These are phyloP conservation scores for Trichosporon ovoides DNA, from an alignment of 1,284 basidiomycete genomes.

Conservation along the genomic window DNA sequence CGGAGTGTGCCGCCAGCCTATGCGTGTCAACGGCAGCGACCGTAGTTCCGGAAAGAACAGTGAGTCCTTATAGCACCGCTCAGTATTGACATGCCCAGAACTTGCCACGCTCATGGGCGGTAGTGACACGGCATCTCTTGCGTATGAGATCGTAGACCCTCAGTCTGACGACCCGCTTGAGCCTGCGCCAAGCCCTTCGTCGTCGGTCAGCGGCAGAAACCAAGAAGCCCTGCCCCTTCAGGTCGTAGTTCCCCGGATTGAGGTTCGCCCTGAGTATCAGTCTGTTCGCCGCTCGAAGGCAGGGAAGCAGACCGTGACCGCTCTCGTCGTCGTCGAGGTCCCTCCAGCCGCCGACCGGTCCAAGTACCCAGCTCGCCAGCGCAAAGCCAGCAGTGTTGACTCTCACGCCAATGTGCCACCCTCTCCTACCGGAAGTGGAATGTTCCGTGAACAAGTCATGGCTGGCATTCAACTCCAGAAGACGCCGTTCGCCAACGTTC, in stretches of 20 bases:
- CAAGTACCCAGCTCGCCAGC: conserved; percentile 28
- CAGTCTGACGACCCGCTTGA: conserved; percentile 71
- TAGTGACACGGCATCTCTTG: neutral
- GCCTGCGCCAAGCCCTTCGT: neutral
- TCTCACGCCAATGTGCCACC: conserved; percentile 35
- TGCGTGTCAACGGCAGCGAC: conserved; percentile 67
- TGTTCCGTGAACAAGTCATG: conserved; percentile 13
- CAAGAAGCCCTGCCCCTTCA: conserved; percentile 45
- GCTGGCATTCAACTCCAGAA: conserved; percentile 13
- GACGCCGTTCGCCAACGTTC: conserved; percentile 63
- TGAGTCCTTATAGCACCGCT: conserved; percentile 51
- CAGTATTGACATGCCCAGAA: conserved; percentile 54
- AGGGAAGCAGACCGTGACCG: conserved; percentile 70
- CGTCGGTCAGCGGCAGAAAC: neutral
- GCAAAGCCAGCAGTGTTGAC: conserved; percentile 25
- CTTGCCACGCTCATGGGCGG: conserved; percentile 80
- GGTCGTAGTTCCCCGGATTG: conserved; percentile 79
- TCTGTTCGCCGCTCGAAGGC: conserved; percentile 61
- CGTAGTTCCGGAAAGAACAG: conserved; percentile 78
- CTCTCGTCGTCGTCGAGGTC: conserved; percentile 82
- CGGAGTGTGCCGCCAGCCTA: conserved; percentile 89
- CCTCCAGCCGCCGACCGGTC: conserved; percentile 59
- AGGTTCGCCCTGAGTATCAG: conserved; percentile 80
- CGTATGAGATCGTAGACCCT: conserved; percentile 52
- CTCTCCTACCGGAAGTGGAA: conserved; percentile 28